phyloP scores from a whole-genome alignment of 805 yeast genomes.

The Ogataea siamensis region DNA sequence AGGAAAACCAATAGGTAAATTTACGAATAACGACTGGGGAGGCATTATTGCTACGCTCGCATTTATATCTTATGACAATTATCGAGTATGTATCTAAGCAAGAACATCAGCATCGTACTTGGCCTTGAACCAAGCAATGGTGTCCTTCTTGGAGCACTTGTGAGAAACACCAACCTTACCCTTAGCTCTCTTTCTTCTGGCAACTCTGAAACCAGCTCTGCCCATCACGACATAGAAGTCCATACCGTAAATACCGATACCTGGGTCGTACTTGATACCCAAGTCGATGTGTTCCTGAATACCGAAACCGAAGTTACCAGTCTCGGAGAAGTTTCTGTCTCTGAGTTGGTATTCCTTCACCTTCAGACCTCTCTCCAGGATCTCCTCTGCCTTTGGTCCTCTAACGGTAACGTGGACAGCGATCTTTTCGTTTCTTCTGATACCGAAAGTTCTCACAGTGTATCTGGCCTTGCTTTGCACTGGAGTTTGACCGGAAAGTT shows the following conservation, averaged over 20 bases:
- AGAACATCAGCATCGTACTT: slow-evolving; percentile 97
- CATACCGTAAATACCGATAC: slow-evolving; percentile 99
- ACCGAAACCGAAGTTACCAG: slow-evolving; percentile 99
- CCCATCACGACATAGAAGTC: slow-evolving; percentile 99
- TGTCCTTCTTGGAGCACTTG: slow-evolving; percentile 87
- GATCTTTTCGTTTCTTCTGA: slow-evolving; percentile 99
- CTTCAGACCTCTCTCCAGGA: slow-evolving; percentile 99
- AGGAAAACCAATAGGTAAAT: background rate
- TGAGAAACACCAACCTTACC: slow-evolving; percentile 88
- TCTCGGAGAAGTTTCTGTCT: slow-evolving; percentile 92
- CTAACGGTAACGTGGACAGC: slow-evolving; percentile 99
- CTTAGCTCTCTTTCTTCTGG: slow-evolving; percentile 97
- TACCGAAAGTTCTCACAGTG: slow-evolving; percentile 99
- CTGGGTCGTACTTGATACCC: slow-evolving; percentile 99
- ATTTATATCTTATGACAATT: slow-evolving; percentile 12
- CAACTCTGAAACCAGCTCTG: slow-evolving; percentile 98
- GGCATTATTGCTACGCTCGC: slow-evolving; percentile 2
- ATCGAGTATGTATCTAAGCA: slow-evolving; percentile 16
- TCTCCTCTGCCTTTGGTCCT: slow-evolving; percentile 99
- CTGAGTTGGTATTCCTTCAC: slow-evolving; percentile 98
- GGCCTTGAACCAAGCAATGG: slow-evolving; percentile 98
- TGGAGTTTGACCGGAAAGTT: slow-evolving; percentile 99
- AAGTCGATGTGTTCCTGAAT: slow-evolving; percentile 98
- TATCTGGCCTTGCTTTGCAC: slow-evolving; percentile 99
- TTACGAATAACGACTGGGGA: slow-evolving; percentile 1